phyloP scores from a whole-genome alignment of 2,329 filamentous ascomycete genomes.

The Botrytis fabae region DNA sequence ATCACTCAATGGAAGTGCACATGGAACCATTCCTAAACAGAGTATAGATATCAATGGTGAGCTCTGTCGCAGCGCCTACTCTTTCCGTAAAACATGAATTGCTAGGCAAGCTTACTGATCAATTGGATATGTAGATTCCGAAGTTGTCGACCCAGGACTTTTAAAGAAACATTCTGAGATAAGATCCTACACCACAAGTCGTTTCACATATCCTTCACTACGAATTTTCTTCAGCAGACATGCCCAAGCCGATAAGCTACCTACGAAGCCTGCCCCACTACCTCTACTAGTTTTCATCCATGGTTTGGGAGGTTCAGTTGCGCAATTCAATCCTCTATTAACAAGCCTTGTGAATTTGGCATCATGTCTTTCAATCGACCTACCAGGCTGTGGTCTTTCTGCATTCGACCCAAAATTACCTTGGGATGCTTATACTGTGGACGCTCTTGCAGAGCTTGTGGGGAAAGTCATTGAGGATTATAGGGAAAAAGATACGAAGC shows the following conservation, averaged over 20 bases:
- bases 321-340: slow-evolving; percentile 82
- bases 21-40: slow-evolving; percentile 19
- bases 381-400: slow-evolving; percentile 87
- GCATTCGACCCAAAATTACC: slow-evolving; percentile 62
- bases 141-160: slow-evolving; percentile 66
- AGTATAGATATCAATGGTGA: slow-evolving; percentile 32
- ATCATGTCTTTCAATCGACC: slow-evolving; percentile 82
- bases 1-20: slow-evolving; percentile 4
- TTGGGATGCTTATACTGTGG: slow-evolving; percentile 78
- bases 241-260: slow-evolving; percentile 78
- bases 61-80: slow-evolving; percentile 13
- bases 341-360: slow-evolving; percentile 80
- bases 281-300: slow-evolving; percentile 90
- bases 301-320: slow-evolving; percentile 86
- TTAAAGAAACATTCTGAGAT: slow-evolving; percentile 74
- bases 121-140: slow-evolving; percentile 31
- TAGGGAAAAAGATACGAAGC: slow-evolving; percentile 61
- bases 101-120: slow-evolving; percentile 21
- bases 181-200: slow-evolving; percentile 69
- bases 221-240: slow-evolving; percentile 84
- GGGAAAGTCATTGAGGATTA: slow-evolving; percentile 72
- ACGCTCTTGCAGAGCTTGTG: slow-evolving; percentile 74
- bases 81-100: background rate
- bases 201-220: slow-evolving; percentile 69
- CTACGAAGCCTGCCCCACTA: slow-evolving; percentile 68